phyloP scores from a whole-genome alignment of 495 filamentous ascomycete genomes.

The Aspergillus heteromorphus region DNA sequence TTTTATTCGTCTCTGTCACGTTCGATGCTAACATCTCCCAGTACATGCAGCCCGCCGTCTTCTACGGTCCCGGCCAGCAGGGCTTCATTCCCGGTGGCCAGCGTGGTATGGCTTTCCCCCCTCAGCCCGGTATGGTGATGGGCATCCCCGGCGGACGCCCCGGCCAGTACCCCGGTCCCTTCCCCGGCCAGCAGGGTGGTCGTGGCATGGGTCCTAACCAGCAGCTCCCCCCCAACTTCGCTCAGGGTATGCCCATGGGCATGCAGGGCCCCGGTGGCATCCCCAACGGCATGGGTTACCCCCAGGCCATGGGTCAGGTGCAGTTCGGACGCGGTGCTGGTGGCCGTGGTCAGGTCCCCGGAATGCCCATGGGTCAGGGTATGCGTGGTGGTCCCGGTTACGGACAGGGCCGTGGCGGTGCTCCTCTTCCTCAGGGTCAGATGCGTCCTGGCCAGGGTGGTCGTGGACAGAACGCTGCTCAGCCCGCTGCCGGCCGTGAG shows the following conservation, averaged over 20 bases:
- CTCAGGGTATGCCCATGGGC: constrained; percentile 69
- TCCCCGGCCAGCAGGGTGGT: constrained; percentile 75
- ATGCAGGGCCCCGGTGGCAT: constrained; percentile 59
- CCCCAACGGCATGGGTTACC: constrained; percentile 51
- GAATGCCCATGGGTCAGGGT: constrained; percentile 62
- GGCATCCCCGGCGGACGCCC: constrained; percentile 75
- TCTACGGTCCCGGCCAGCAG: constrained; percentile 83
- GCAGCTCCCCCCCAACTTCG: constrained; percentile 77
- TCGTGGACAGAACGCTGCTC: constrained; percentile 30
- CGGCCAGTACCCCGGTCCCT: constrained; percentile 73
- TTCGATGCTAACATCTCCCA: constrained; percentile 15
- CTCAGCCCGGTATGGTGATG: constrained; percentile 74
- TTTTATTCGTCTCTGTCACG: not conserved
- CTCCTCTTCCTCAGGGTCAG: constrained; percentile 42
- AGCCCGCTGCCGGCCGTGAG: constrained; percentile 31
- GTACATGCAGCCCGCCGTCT: constrained; percentile 80
- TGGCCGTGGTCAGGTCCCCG: constrained; percentile 70
- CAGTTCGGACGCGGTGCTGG: constrained; percentile 65
- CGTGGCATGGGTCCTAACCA: constrained; percentile 72
- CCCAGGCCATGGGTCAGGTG: constrained; percentile 56
- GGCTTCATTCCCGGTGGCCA: constrained; percentile 68
- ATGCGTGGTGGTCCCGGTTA: constrained; percentile 67
- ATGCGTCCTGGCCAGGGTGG: constrained; percentile 44
- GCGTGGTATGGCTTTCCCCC: constrained; percentile 82
- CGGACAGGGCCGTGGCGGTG: constrained; percentile 44